Evolutionary conservation across 2,329 filamentous ascomycete species (phyloP), one percentile per base, ranked within the genome.

Genomic region (Pseudofabraea citricarpa): DNA sequence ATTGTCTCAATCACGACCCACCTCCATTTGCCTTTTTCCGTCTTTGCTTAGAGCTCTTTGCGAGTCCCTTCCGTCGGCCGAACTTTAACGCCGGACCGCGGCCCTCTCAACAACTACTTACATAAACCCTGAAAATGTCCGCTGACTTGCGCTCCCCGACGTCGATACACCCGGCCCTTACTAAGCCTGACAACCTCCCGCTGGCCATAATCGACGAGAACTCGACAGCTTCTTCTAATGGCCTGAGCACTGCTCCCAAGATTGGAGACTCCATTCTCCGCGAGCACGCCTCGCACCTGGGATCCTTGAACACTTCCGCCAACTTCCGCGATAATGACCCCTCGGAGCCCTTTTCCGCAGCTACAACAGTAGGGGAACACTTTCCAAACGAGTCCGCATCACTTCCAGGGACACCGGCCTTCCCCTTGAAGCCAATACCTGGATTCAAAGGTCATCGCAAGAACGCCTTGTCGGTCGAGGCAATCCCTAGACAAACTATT

Each of bases 401-500:
- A 19, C 33, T 58, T 12, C 57, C 58, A 20, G 42, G 49, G 9
- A 58, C 58, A 31, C 57, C 58, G 7, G 47, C 51, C 0, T 59
- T 55, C 32, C 36, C 52, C 19, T 45, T 47, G 22, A 51, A 40
- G 20, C 20, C 49, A 9, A 27, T 47, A 15, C 53, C 50, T 27
- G 36, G 40, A 18, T 51, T 52, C 35, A 50, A 55, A 18, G 41
- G 41, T n/a, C 57, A 60, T 39, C 50, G 51, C 41, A 58, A 61
- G 46, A 55, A 55, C 59, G 59, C 58, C 6, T 46, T 61, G 23
- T 61, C 65, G 50, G 53, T 62, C 37, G 59, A 63, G 40, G 55
- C 60, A 6, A 52, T 90, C 52, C 86, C 87, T 10, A 81, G 81
- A 50, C 87, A 91, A 66, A 91, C 87, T 44, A 81, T 90, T 58